Conservation (phyloP, 2,329 filamentous ascomycete genomes). For the Capronia coronata region DNA sequence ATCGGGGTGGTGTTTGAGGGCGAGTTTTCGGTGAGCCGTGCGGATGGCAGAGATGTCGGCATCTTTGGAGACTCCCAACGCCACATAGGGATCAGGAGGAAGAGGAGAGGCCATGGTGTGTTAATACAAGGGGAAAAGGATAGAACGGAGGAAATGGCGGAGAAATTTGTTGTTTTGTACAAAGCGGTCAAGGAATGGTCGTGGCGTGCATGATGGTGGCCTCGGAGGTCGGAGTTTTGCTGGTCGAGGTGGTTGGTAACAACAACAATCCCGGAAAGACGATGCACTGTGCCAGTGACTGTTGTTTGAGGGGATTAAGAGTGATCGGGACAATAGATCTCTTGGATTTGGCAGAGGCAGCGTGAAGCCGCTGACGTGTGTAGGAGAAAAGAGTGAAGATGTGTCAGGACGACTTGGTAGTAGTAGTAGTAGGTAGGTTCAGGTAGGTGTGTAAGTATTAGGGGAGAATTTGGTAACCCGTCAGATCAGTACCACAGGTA, state of each 20-base stretch:
- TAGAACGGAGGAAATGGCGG: conserved; percentile 3
- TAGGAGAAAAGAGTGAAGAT: neutral
- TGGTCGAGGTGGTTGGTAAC: conserved; percentile 16
- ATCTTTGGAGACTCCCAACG: conserved; percentile 66
- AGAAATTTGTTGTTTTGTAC: conserved; percentile 17
- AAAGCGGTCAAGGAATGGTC: conserved; percentile 21
- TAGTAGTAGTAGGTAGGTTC: neutral
- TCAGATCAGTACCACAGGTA: neutral
- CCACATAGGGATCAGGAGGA: conserved; percentile 66
- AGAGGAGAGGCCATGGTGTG: conserved; percentile 23
- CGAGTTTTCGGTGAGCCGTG: conserved; percentile 74
- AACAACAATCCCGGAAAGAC: conserved; percentile 1
- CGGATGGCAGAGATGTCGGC: conserved; percentile 67
- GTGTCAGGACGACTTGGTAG: conserved; percentile 13
- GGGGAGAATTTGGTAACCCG: neutral
- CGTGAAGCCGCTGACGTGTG: conserved; percentile 4
- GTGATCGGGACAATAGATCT: neutral
- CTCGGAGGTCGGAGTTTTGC: conserved; percentile 12
- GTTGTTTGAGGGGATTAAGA: too few species aligned
- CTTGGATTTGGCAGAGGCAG: neutral
- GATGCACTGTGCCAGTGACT: neutral
- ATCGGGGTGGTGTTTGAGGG: conserved; percentile 84
- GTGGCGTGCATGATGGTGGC: conserved; percentile 21
- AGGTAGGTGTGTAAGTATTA: neutral
- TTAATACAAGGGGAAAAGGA: conserved; percentile 6